Percentiles rank a stretch among this genome's conserved stretches.
phyloP scores from a whole-genome alignment of 2,329 filamentous ascomycete genomes.

The Gaeumannomyces sp. region DNA sequence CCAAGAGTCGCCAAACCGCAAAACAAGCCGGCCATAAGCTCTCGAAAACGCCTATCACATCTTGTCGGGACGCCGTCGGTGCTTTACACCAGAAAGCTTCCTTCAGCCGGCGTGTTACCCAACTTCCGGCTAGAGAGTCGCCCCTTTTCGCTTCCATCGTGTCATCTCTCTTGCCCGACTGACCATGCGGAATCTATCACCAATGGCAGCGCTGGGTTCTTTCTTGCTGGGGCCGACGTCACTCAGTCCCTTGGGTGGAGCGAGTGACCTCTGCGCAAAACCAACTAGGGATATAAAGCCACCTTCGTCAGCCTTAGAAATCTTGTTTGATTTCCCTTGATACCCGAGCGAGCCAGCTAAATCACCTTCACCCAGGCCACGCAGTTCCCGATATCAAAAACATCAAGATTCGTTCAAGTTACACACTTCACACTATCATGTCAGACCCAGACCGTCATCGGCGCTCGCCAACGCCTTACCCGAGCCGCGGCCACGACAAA shows the following conservation, averaged over 20 bases:
- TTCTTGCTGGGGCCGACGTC: background rate
- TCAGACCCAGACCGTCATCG: background rate
- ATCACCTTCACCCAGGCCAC: background rate
- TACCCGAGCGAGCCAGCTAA: too few relatives aligned
- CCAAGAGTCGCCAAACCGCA: background rate
- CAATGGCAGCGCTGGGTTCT: background rate
- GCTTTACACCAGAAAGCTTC: conserved; percentile 2
- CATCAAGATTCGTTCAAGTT: background rate
- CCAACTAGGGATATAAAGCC: background rate
- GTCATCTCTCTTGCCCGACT: conserved; percentile 1
- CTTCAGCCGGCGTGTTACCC: background rate
- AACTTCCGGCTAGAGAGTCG: background rate
- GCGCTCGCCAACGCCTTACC: conserved; percentile 7
- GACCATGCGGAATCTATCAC: background rate
- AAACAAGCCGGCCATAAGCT: background rate
- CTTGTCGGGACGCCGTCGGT: background rate
- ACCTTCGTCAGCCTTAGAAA: background rate
- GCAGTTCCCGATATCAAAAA: too few relatives aligned
- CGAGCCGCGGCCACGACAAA: background rate
- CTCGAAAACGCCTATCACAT: background rate
- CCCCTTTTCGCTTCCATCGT: background rate
- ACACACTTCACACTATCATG: background rate
- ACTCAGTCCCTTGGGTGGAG: background rate
- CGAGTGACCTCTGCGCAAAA: background rate
- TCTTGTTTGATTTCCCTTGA: too few relatives aligned